Evolutionary conservation across 768 basidiomycete genomes (phyloP).

Genomic region (Agrocybe pediades): DNA sequence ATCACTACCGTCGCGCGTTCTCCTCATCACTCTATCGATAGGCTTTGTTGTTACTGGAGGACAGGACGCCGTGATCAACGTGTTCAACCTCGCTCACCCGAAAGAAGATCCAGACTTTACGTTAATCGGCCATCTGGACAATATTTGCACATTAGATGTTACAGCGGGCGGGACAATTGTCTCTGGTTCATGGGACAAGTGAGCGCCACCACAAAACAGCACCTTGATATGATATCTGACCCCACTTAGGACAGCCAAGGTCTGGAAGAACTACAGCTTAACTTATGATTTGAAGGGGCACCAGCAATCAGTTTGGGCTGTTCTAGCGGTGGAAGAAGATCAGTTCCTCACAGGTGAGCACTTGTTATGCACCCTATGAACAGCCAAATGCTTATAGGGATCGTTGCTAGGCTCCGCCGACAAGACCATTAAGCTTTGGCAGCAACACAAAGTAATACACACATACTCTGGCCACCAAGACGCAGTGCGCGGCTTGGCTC

Average conservation of each 20-base stretch:
- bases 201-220: conserved; percentile 23
- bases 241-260: conserved; percentile 78
- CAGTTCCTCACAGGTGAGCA: conserved; percentile 78
- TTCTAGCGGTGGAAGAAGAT: conserved; percentile 75
- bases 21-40: conserved; percentile 27
- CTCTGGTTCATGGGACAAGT: conserved; percentile 98
- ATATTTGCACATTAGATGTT: conserved; percentile 84
- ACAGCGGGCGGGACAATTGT: conserved; percentile 74
- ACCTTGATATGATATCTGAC: not conserved
- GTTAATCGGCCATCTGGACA: conserved; percentile 86
- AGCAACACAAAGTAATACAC: conserved; percentile 68
- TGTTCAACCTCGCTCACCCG: conserved; percentile 63
- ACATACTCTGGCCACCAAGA: conserved; percentile 89
- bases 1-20: conserved; percentile 9
- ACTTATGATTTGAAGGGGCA: conserved; percentile 82
- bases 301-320: conserved; percentile 93
- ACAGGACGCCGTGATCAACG: conserved; percentile 85
- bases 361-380: not conserved
- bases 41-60: conserved; percentile 88
- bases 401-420: conserved; percentile 81
- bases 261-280: conserved; percentile 82
- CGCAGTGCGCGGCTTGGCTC: conserved; percentile 83
- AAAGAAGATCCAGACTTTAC: conserved; percentile 78
- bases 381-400: conserved; percentile 1
- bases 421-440: conserved; percentile 90